Evolutionary conservation across 2,329 filamentous ascomycete genomes (phyloP), one percentile per base, ranked within the genome.

Genomic region (Sporothrix pseudoabietina): DNA sequence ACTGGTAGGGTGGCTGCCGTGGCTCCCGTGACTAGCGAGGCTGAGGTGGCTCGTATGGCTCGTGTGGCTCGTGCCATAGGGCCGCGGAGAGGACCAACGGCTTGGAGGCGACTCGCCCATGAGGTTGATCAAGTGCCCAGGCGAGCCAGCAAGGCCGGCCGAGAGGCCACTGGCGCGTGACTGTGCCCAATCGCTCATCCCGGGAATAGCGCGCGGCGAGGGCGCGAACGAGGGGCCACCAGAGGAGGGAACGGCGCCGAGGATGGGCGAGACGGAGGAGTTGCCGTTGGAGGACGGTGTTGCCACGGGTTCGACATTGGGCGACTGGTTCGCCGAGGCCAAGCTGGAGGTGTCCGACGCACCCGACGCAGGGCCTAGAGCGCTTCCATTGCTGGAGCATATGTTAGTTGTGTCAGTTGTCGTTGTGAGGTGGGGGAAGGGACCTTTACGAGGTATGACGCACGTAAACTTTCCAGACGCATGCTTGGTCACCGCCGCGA

Each of bases 401-500:
- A 9, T 44, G 35, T 65, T 47, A 65, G 44, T n/a, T 30, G 39
- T 22, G 47, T 14, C 12, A 47, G 30, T 10, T 32, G 69, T n/a
- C 14, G 39, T 30, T 19, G 35, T 63, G 16, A n/a, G 19, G 39
- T 44, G 41, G 22, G 12, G n/a, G 12, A 16, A 4, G 9, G 39
- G 35, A 47, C 26, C 52, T 26, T 12, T 32, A 19, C 80, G 80
- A 79, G 78, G 79, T 52, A 69, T 71, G 69, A 84, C 85, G 77
- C 82, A 87, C 85, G 82, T 81, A 81, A 86, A 85, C 80, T 85
- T 87, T 78, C 83, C 83, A 78, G 84, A 82, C 77, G 83, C 83
- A 77, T 87, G 85, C 78, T 84, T 86, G 75, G 84, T 86, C 82
- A 87, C 83, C 80, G 85, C 85, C 66, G 85, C 85, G 77, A 84